Evolutionary conservation across 2,329 filamentous ascomycete genomes (phyloP).

Genomic region (Massarina eburnea): DNA sequence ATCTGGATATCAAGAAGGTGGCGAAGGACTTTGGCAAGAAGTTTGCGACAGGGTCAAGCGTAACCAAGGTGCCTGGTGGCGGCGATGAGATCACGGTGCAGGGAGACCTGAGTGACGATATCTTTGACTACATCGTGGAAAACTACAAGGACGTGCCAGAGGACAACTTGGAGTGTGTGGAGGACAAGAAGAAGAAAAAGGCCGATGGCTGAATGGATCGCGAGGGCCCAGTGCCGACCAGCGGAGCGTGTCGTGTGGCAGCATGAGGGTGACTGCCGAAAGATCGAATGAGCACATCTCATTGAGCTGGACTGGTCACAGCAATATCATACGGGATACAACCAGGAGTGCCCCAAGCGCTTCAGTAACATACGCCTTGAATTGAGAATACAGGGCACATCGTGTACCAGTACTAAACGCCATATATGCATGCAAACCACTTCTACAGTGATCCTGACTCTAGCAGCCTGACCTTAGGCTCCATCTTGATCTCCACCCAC

Average conservation of each 20-base stretch:
- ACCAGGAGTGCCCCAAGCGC: too few relatives aligned
- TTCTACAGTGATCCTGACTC: not conserved
- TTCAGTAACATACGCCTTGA: too few relatives aligned
- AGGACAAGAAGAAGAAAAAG: constrained; percentile 98
- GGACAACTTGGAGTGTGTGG: constrained; percentile 91
- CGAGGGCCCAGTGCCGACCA: not conserved
- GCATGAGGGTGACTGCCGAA: not conserved
- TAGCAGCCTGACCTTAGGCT: constrained; percentile 55
- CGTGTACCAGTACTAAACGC: not conserved
- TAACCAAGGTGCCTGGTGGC: constrained; percentile 83
- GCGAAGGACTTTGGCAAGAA: constrained; percentile 98
- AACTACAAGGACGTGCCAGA: constrained; percentile 89
- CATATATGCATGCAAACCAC: not conserved
- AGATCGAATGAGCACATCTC: too few relatives aligned
- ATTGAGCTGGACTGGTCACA: too few relatives aligned
- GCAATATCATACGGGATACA: too few relatives aligned
- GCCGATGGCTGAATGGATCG: constrained; percentile 21
- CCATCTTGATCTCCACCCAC: constrained; percentile 58
- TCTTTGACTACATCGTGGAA: constrained; percentile 86
- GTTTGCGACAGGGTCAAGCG: constrained; percentile 90
- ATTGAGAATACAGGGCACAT: too few relatives aligned
- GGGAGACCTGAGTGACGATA: constrained; percentile 92
- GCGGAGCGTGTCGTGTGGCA: too few relatives aligned
- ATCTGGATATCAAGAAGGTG: constrained; percentile 90
- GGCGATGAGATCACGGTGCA: constrained; percentile 98